Base-by-base conservation (phyloP, 2,329 filamentous ascomycete genomes). In the Monosporascus ibericus region DNA sequence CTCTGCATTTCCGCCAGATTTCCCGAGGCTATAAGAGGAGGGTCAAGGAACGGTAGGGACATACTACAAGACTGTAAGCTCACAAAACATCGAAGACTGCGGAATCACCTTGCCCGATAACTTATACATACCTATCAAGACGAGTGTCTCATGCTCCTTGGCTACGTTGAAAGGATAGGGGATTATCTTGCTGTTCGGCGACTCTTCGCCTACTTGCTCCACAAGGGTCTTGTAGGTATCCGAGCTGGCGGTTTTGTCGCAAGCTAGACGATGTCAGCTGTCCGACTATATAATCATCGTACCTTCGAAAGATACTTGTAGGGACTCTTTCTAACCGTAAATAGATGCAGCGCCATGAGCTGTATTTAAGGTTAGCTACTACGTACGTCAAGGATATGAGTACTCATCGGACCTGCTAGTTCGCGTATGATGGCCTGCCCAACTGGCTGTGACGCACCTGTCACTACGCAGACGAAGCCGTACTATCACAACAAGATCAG, bases 391-490 rank as follows among this genome's bases (percentile, higher is more conserved):
- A 44, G 14, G 9, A 30, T 44, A 9, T 36, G 34, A 18, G 6
- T 30, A 17, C 25, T 38, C 22, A 48, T 42, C 56, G 34, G 58
- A 80, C 80, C 75, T 56, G 82, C 82, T 39, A 85, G 69, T 62
- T 86, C 82, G 42, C 72, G 66, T 18, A 82, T 76, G 51, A 85
- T 83, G 25, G 82, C 81, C 58, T 75, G 75, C 8, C 82, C 82
- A 15, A 86, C 74, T 2, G 82, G 78, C 60, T 83, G 79, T 1
- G 78, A 78, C 24, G 82, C 80, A 15, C 82, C 81, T 1, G 81
- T 84, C 5, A 86, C 82, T 15, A 86, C 76, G 59, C 82, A 85
- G 20, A 85, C 78, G 58, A 85, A 85, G 44, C 82, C 82, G 65
- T 85, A 82, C 75, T 82, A 56, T n/a, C 7, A 9, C 25, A 20